These are phyloP conservation scores for Bipolaris bicolor DNA, from an alignment of 2,329 filamentous ascomycete species.

Conservation along the genomic window DNA sequence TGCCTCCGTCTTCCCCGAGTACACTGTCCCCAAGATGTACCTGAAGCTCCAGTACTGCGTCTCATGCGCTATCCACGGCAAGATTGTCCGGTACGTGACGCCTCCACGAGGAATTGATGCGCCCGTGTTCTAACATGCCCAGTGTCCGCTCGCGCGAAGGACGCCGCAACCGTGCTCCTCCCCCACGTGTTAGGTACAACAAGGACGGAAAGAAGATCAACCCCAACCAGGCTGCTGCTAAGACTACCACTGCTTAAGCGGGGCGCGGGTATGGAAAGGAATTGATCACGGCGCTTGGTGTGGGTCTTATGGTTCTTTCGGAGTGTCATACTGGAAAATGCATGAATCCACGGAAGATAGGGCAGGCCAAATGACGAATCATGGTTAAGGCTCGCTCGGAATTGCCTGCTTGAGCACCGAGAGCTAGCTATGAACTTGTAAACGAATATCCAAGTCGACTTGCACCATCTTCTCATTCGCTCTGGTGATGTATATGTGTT, in stretches of 20 bases:
- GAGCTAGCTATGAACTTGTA: conserved; percentile 46
- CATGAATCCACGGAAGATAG: conserved; percentile 43
- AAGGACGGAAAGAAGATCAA: conserved; percentile 99
- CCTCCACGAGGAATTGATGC: conserved; percentile 1
- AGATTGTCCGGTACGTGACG: conserved; percentile 96
- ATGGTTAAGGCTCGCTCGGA: conserved; percentile 38
- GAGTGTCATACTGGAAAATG: conserved; percentile 45
- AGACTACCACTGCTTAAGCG: conserved; percentile 50
- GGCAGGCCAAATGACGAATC: conserved; percentile 42
- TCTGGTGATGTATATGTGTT: conserved; percentile 6
- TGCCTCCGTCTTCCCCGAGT: conserved; percentile 98
- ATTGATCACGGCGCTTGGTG: conserved; percentile 47
- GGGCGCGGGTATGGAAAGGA: conserved; percentile 24
- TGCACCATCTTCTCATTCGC: conserved; percentile 26
- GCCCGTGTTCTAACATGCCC: conserved; percentile 21
- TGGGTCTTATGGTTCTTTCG: conserved; percentile 44
- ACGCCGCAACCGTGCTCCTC: conserved; percentile 98
- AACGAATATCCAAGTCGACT: conserved; percentile 45
- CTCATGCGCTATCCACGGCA: conserved; percentile 99
- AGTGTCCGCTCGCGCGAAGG: conserved; percentile 97
- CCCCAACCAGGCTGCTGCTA: conserved; percentile 82
- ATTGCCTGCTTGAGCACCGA: conserved; percentile 37
- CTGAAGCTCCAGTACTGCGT: conserved; percentile 99
- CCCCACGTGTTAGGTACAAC: conserved; percentile 98
- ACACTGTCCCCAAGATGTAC: conserved; percentile 99